A percentile compares a stretch with the other conserved stretches of the same genome.
phyloP scores from a whole-genome alignment of 2,329 filamentous ascomycete genomes.

The Aspergillus sergii region DNA sequence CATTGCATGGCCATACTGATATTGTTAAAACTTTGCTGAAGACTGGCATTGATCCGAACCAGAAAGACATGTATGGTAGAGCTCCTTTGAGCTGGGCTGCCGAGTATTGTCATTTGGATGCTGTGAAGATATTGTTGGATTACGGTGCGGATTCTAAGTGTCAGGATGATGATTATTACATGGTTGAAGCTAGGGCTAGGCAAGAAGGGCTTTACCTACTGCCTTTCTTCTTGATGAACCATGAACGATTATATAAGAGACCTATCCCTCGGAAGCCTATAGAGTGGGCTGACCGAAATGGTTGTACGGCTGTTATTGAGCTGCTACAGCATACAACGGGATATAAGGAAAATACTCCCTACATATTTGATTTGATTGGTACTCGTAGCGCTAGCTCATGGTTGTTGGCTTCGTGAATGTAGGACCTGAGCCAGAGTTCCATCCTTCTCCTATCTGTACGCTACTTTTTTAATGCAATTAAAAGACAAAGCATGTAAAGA shows the following conservation, averaged over 20 bases:
- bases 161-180: background rate
- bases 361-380: no score
- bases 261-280: background rate
- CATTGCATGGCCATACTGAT: background rate
- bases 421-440: no score
- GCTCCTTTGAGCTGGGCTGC: background rate
- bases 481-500: no score
- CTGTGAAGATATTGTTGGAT: background rate
- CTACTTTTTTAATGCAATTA: no score
- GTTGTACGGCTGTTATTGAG: background rate
- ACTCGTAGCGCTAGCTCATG: no score
- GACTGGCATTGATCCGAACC: background rate
- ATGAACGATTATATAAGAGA: background rate
- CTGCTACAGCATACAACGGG: background rate
- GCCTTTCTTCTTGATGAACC: background rate
- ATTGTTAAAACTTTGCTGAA: background rate
- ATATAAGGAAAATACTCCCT: background rate
- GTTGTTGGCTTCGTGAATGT: no score
- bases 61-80: background rate
- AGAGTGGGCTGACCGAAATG: background rate
- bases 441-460: no score
- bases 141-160: background rate
- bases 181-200: background rate
- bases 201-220: background rate
- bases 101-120: background rate